Percentiles rank a stretch among this genome's conserved stretches.
Evolutionary conservation across 2,329 filamentous ascomycete species (phyloP).

Genomic region (Alternaria hordeiaustralica): DNA sequence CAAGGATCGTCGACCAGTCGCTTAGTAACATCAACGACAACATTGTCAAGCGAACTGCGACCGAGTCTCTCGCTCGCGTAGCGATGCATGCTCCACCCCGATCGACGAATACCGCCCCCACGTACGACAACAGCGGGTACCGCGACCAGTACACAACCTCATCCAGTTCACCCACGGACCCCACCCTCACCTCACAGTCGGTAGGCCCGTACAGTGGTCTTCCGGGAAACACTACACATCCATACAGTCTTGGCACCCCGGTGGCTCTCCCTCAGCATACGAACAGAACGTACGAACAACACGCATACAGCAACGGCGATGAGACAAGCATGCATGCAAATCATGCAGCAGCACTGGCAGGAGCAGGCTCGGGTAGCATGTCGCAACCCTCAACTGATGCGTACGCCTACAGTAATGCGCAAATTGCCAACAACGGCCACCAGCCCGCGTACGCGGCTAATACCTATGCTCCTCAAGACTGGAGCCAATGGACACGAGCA

Average conservation of each 20-base stretch:
- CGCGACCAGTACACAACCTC: conserved; percentile 32
- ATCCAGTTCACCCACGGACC: conserved; percentile 24
- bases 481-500: conserved; percentile 46
- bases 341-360: conserved; percentile 39
- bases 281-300: conserved; percentile 33
- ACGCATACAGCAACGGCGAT: conserved; percentile 30
- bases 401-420: conserved; percentile 35
- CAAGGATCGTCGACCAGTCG: conserved; percentile 57
- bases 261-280: conserved; percentile 31
- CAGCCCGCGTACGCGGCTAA: conserved; percentile 35
- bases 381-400: conserved; percentile 26
- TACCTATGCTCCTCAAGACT: conserved; percentile 36
- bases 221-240: conserved; percentile 18
- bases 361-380: conserved; percentile 30
- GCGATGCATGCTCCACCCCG: conserved; percentile 39
- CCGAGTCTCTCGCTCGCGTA: conserved; percentile 52
- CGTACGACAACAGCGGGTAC: conserved; percentile 35
- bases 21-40: conserved; percentile 56
- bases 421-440: conserved; percentile 21
- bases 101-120: conserved; percentile 16
- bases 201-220: conserved; percentile 29
- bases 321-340: conserved; percentile 39
- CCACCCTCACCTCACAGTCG: conserved; percentile 26
- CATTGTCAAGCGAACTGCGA: conserved; percentile 52
- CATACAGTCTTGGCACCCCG: conserved; percentile 35